Evolutionary conservation across 306 rosid genomes (phyloP), one percentile per base, ranked within the genome.

Genomic region (Trichosanthes truncata): DNA sequence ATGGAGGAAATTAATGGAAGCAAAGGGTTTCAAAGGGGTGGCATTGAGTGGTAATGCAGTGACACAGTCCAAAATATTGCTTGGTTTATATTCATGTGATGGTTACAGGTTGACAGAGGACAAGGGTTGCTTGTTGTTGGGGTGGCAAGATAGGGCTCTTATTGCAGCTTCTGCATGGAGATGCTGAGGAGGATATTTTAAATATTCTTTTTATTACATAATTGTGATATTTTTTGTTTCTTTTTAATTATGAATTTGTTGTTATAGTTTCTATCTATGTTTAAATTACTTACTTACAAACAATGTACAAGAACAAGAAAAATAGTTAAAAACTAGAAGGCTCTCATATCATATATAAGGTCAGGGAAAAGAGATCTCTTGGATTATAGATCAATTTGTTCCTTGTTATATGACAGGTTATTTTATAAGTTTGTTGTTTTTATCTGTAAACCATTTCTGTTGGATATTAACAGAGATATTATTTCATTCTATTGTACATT

Each of bases 131-230:
- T 86, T 94, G 93, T 80, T 94, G 13, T 85, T 92, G 83, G 97
- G 97, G 6, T 94, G 98, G 97, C 96, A 92, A 59, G 97, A 92
- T 51, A 81, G 97, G 21, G 81, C 97, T 29, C 80, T 90, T 0
- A 83, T 92, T 45, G 95, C 98, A 72, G 97, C 98, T 5, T 94
- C 97, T 85, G 97, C 97, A 26, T 94, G 98, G 97, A 88, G 96
- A 10, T 89, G 93, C 83, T 94, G 85, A 86, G 11, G 6, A 23
- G 13, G 48, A 66, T 66, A 66, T 66, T 38, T 55, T 55, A 15
- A 15, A 15, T 25, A n/a, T 20, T 68, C 33, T 21, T 68, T 68
- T 68, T 65, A 67, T 65, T 17, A 63, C 21, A 63, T 63, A 72
- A 25, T 72, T 72, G 41, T 72, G 52, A 46, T 72, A 13, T 1